Conservation (phyloP, 305 asterid genomes). For the Fraxinus nigra region DNA sequence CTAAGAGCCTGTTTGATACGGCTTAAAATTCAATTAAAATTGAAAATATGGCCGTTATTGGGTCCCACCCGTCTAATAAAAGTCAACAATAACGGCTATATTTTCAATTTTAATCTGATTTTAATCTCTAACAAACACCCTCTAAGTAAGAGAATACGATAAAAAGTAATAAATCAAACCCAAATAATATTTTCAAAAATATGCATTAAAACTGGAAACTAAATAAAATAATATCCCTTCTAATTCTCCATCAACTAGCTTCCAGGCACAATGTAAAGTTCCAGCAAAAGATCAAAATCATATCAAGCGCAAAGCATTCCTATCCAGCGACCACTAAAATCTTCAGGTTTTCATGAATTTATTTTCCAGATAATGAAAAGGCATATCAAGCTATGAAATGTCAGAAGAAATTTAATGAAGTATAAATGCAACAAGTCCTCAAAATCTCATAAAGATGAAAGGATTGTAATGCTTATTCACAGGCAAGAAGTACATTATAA, state of each 20-base stretch:
- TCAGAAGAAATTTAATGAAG: conserved; percentile 9
- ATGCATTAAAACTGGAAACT: not conserved
- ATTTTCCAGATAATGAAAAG: not conserved
- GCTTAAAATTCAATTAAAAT: no score
- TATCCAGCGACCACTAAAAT: conserved; percentile 4
- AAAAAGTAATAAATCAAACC: not conserved
- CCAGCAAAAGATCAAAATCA: not conserved
- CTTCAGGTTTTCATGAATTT: conserved; percentile 5
- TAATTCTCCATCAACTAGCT: not conserved
- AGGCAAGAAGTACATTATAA: conserved; percentile 21
- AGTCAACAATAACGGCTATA: no score
- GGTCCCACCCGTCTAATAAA: no score
- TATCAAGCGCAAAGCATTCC: conserved; percentile 17
- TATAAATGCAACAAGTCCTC: conserved; percentile 6
- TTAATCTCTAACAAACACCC: no score
- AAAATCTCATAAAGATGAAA: not conserved
- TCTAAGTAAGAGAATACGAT: not conserved
- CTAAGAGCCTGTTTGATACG: no score
- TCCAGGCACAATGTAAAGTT: conserved; percentile 13
- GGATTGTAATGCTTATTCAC: not conserved
- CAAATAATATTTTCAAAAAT: not conserved
- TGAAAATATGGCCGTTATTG: no score
- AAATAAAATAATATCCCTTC: not conserved
- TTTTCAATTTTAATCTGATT: no score
- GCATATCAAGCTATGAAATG: not conserved